A percentile compares a stretch with the other conserved stretches of the same genome.
Conservation (phyloP, 1,284 basidiomycete genomes). For the Amylostereum areolatum region DNA sequence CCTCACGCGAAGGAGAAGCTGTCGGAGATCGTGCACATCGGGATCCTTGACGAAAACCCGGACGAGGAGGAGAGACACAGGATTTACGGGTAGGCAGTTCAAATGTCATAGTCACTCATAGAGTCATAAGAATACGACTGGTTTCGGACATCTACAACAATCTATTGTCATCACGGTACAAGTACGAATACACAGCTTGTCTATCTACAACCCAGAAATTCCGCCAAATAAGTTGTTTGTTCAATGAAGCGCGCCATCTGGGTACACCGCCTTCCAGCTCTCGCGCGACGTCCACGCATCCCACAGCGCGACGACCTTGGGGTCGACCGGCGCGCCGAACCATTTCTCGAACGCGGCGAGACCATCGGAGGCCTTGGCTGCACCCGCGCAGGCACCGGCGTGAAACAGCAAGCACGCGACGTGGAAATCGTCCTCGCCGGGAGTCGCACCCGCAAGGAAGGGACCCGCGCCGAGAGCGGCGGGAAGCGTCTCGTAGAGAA, state of each 20-base stretch:
- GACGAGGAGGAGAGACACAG: too few species aligned
- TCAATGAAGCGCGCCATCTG: constrained; percentile 37
- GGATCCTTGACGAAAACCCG: too few species aligned
- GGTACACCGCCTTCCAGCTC: constrained; percentile 54
- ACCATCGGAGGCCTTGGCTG: constrained; percentile 28
- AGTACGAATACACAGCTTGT: too few species aligned
- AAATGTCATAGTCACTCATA: too few species aligned
- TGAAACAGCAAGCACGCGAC: constrained; percentile 47
- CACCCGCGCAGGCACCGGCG: constrained; percentile 31
- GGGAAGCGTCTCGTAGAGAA: constrained; percentile 36
- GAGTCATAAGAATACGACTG: too few species aligned
- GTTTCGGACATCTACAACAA: too few species aligned
- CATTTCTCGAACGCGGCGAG: constrained; percentile 33
- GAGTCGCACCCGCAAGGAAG: constrained; percentile 42
- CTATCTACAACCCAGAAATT: too few species aligned
- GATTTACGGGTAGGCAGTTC: too few species aligned
- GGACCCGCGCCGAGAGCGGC: constrained; percentile 33
- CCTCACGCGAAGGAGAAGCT: too few species aligned
- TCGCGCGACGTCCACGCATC: constrained; percentile 45
- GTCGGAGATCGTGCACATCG: too few species aligned
- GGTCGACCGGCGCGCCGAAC: constrained; percentile 31
- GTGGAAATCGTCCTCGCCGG: constrained; percentile 52
- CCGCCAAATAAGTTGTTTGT: too few species aligned
- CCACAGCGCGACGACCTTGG: constrained; percentile 39
- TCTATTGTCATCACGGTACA: too few species aligned